A percentile compares a stretch with the other conserved stretches of the same genome.
Evolutionary conservation across 139 green algal genomes (phyloP).

Genomic region (Asterochloris erici): DNA sequence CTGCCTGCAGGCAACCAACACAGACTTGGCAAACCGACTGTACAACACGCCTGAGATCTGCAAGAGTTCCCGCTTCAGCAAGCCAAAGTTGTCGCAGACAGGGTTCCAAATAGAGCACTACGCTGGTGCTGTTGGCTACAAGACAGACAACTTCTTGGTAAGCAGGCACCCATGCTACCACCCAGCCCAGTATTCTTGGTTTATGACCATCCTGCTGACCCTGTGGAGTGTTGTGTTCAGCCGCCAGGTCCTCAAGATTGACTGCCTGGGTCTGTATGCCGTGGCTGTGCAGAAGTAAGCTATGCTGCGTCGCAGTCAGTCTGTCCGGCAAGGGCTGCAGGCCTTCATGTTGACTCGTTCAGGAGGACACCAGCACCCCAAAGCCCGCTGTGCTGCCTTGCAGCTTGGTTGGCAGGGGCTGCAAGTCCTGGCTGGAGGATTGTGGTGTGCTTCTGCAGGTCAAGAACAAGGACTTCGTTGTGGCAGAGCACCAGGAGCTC

Average conservation of each 20-base stretch:
- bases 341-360: no score
- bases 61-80: slow-evolving; percentile 74
- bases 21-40: slow-evolving; percentile 86
- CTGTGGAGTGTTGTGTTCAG: no score
- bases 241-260: no score
- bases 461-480: slow-evolving; percentile 94
- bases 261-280: neutral
- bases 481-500: slow-evolving; percentile 93
- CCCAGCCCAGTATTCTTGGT: no score
- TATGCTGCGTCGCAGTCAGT: no score
- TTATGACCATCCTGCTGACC: no score
- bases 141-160: slow-evolving; percentile 23
- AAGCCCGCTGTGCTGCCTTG: no score
- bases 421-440: slow-evolving; percentile 43
- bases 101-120: slow-evolving; percentile 98
- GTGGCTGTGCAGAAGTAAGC: slow-evolving; percentile 16
- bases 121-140: slow-evolving; percentile 63
- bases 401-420: no score
- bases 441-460: neutral
- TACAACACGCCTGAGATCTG: slow-evolving; percentile 57
- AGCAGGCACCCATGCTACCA: no score
- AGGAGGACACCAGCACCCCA: no score
- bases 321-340: no score
- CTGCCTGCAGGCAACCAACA: slow-evolving; percentile 56
- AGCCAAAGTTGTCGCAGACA: slow-evolving; percentile 78